Evolutionary conservation across 1,284 basidiomycete species (phyloP).

Genomic region (Ustilago lituana): DNA sequence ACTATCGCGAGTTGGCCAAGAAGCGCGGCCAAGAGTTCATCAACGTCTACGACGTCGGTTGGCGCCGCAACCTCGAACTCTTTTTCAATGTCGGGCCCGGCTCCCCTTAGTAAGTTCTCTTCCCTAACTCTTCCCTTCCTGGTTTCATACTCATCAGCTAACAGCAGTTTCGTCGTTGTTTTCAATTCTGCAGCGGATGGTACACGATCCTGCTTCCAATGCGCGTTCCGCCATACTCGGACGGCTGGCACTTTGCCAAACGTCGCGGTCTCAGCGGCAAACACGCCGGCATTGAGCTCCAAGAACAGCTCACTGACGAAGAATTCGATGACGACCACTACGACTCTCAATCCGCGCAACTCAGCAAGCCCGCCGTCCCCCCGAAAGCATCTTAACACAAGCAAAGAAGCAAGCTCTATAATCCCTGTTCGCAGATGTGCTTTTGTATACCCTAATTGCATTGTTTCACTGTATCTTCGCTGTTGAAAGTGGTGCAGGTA

Average conservation of each 20-base stretch:
- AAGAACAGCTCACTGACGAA: slow-evolving; percentile 72
- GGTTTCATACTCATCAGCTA: not conserved
- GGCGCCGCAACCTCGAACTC: slow-evolving; percentile 77
- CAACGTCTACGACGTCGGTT: slow-evolving; percentile 90
- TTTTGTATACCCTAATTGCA: no score
- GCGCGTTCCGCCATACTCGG: slow-evolving; percentile 81
- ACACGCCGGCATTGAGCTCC: slow-evolving; percentile 69
- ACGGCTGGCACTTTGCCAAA: slow-evolving; percentile 85
- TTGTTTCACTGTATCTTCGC: no score
- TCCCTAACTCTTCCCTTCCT: not conserved
- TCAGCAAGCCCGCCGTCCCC: not conserved
- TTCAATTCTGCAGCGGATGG: slow-evolving; percentile 75
- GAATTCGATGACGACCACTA: slow-evolving; percentile 45
- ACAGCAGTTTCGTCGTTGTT: not conserved
- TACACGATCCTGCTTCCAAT: slow-evolving; percentile 84
- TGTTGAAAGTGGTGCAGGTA: no score
- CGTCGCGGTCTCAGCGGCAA: slow-evolving; percentile 71
- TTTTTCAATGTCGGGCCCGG: slow-evolving; percentile 86
- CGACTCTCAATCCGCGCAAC: not conserved
- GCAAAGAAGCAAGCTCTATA: no score
- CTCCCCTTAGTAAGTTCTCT: slow-evolving; percentile 22
- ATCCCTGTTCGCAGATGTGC: no score
- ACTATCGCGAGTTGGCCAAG: slow-evolving; percentile 78
- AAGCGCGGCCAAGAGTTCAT: slow-evolving; percentile 76
- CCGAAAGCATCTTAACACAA: not conserved